Base-by-base conservation (phyloP, 768 basidiomycete genomes). In the Russula sp. region DNA sequence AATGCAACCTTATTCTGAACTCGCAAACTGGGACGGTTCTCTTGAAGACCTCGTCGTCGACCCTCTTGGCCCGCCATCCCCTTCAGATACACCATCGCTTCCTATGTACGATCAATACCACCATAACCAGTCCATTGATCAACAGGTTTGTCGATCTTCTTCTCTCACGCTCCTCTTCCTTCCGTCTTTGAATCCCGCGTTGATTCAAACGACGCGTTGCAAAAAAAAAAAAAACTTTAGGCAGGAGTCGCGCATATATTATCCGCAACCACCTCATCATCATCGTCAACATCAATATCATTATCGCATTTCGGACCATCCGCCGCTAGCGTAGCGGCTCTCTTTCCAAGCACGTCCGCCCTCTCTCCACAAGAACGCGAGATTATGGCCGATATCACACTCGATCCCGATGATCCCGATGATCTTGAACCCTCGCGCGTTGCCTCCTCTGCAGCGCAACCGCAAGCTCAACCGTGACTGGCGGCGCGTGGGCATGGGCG, bases 21-120 rank as follows among this genome's bases (percentile, higher is more conserved):
- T 66, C 42, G 64, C 64, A 36, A 66, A 66, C 13, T 66, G 64
- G 64, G 64, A 66, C 48, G 64, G 64, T 18, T 66, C 64, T 1
- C 60, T 66, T 3, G 50, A 38, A 0, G 59, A 40, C 5, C 8
- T 20, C 1, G 51, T 46, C n/a, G 50, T 44, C 22, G 42, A 61
- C 36, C 22, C 52, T 2, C 32, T 24, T 10, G 49, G 26, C 3
- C 26, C 61, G 22, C 30, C 61, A 2, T 55, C 61, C 2, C 40
- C 24, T 3, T 18, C 53, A 14, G 53, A 55, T 2, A 11, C n/a
- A 7, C 10, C n/a, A 0, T 46, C 44, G 4, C 44, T 9, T 3
- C n/a, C 44, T 7, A 46, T 46, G n/a, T 46, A n/a, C n/a, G 38
- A 38, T 18, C 38, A 40, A 14, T 40, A 40, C 7, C 38, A 40